A percentile compares a stretch with the other conserved stretches of the same genome.
These are phyloP conservation scores for Thielaviopsis musarum DNA, from an alignment of 2,329 filamentous ascomycete species.

Conservation along the genomic window DNA sequence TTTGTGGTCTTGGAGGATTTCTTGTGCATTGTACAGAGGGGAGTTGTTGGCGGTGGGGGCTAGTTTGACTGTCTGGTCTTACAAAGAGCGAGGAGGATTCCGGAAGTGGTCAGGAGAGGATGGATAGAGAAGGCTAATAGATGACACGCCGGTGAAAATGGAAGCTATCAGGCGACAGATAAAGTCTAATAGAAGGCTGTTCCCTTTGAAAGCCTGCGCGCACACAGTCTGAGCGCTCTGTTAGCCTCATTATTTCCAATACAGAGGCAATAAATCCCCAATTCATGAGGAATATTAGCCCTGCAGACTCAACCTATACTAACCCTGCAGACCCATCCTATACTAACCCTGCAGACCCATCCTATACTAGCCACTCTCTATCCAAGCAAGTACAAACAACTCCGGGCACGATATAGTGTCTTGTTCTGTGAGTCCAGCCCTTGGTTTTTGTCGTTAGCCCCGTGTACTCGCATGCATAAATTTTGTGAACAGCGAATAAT, in stretches of 20 bases:
- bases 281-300: not conserved
- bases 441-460: not conserved
- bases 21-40: not conserved
- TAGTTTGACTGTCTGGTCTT: not conserved
- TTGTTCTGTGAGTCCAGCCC: not conserved
- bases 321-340: no score
- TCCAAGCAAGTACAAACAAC: not conserved
- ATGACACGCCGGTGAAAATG: not conserved
- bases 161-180: not conserved
- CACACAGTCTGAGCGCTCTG: not conserved
- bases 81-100: not conserved
- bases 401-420: not conserved
- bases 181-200: not conserved
- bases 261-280: not conserved
- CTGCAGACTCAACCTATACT: no score
- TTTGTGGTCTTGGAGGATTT: not conserved
- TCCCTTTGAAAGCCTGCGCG: no score
- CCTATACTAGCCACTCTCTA: no score
- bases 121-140: not conserved
- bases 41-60: not conserved
- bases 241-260: not conserved
- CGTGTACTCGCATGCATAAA: not conserved
- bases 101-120: not conserved
- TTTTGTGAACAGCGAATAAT: not conserved
- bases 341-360: no score